These are phyloP conservation scores for Amaranthus cruentus DNA, from an alignment of 148 eudicot genomes.

Conservation along the genomic window DNA sequence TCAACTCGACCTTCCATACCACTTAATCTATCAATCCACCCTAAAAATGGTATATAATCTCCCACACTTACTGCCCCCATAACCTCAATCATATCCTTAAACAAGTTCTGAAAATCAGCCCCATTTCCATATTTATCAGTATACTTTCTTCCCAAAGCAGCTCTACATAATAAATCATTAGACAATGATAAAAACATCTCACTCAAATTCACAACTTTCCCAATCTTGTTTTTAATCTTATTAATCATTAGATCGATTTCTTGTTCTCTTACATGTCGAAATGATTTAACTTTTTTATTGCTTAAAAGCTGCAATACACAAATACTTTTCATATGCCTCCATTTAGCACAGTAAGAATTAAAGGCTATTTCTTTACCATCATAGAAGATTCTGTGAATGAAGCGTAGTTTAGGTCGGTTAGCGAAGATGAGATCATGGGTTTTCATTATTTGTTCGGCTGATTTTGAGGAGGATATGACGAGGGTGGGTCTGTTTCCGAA, in stretches of 20 bases:
- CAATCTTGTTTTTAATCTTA: neutral
- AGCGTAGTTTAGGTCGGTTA: slow-evolving; percentile 8
- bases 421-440: slow-evolving; percentile 19
- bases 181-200: slow-evolving; percentile 4
- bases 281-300: slow-evolving; percentile 19
- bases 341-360: slow-evolving; percentile 22
- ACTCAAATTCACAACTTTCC: slow-evolving; percentile 19
- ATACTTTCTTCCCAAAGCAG: slow-evolving; percentile 27
- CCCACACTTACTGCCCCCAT: slow-evolving; percentile 10
- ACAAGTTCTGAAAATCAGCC: neutral
- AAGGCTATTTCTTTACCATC: slow-evolving; percentile 20
- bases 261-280: slow-evolving; percentile 23
- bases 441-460: slow-evolving; percentile 23
- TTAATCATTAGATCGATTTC: slow-evolving; percentile 17
- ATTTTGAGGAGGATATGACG: slow-evolving; percentile 21
- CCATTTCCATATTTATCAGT: neutral
- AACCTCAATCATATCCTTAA: neutral
- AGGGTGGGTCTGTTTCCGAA: slow-evolving; percentile 20
- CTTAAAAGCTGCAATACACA: slow-evolving; percentile 18
- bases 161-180: slow-evolving; percentile 24
- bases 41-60: slow-evolving; percentile 10
- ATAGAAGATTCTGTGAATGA: slow-evolving; percentile 3
- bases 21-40: slow-evolving; percentile 21
- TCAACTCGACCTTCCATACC: slow-evolving; percentile 20
- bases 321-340: slow-evolving; percentile 24